Conservation (phyloP, 495 filamentous ascomycete genomes). For the Aspergillus nanangensis region DNA sequence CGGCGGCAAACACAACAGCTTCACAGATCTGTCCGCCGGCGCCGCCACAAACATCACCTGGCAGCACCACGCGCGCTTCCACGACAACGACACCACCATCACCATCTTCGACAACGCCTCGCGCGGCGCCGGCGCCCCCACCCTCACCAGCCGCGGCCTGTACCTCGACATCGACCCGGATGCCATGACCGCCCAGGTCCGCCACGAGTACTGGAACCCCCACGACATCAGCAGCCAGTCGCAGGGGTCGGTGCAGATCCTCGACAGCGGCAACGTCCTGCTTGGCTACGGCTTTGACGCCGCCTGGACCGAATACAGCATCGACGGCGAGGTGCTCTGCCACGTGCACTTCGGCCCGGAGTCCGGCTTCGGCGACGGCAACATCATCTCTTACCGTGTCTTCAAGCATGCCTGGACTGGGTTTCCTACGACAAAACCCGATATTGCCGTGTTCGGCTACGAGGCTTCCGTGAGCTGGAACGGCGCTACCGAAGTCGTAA, state of each 20-base stretch:
- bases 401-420: conserved; percentile 36
- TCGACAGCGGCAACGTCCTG: conserved; percentile 42
- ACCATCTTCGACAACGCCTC: conserved; percentile 34
- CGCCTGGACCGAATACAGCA: conserved; percentile 43
- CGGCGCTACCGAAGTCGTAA: conserved; percentile 36
- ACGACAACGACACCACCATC: conserved; percentile 21
- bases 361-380: conserved; percentile 18
- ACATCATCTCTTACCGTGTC: conserved; percentile 32
- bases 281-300: conserved; percentile 45
- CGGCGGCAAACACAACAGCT: conserved; percentile 38
- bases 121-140: conserved; percentile 17
- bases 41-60: conserved; percentile 40
- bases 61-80: conserved; percentile 37
- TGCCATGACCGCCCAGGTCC: conserved; percentile 30
- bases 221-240: conserved; percentile 31
- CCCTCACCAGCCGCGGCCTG: conserved; percentile 32
- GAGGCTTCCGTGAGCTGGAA: conserved; percentile 35
- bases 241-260: conserved; percentile 43
- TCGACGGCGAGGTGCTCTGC: conserved; percentile 25
- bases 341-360: conserved; percentile 29
- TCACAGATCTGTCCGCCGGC: conserved; percentile 34
- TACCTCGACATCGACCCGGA: conserved; percentile 38
- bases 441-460: conserved; percentile 22
- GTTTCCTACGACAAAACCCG: conserved; percentile 20
- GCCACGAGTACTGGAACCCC: conserved; percentile 31